Base-by-base conservation (phyloP, 2,329 filamentous ascomycete species). In the Aspergillus pseudoviridinutans region DNA sequence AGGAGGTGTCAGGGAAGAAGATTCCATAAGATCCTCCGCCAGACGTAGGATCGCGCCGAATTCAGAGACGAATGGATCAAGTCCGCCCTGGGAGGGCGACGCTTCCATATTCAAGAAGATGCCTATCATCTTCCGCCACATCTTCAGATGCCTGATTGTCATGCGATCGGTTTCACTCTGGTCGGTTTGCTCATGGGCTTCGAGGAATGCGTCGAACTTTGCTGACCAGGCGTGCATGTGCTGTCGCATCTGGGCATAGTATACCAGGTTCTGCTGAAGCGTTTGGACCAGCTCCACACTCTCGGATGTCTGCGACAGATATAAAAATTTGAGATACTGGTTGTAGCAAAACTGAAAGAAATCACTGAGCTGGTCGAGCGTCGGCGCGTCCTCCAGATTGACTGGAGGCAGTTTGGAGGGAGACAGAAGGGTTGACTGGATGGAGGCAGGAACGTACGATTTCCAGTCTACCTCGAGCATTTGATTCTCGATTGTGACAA, bases 401-500 rank as follows among this genome's bases (percentile, higher is more conserved):
- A 32, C 50, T 4, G 49, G 25, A n/a, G 51, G 28, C 28, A 49
- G 42, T 20, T n/a, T 12, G 25, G 50, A 51, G 44, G 49, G 55
- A 20, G 29, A 58, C 4, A 55, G 47, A 14, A 51, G 25, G 38
- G 50, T 38, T 49, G 56, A 54, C 44, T 54, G 53, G 46, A 58
- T 17, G 4, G 58, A 53, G 10, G 17, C 51, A 3, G 49, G 24
- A 3, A 58, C 32, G 9, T 50, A 47, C 14, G 38, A 14, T n/a
- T 65, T 56, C 14, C 57, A 54, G 46, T 61, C 50, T 6, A 65
- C 54, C 38, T 65, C 62, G 17, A 64, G 53, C n/a, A 65, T 58
- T 24, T 65, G 63, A 51, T 53, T 62, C 27, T 65, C 63, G n/a
- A 65, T 41, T 1, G 57, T 54, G 4, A 58, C 51, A 35, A 65